A percentile compares a stretch with the other conserved stretches of the same genome.
These are phyloP conservation scores for Begonia peltatifolia DNA, from an alignment of 306 rosid genomes.

Conservation along the genomic window DNA sequence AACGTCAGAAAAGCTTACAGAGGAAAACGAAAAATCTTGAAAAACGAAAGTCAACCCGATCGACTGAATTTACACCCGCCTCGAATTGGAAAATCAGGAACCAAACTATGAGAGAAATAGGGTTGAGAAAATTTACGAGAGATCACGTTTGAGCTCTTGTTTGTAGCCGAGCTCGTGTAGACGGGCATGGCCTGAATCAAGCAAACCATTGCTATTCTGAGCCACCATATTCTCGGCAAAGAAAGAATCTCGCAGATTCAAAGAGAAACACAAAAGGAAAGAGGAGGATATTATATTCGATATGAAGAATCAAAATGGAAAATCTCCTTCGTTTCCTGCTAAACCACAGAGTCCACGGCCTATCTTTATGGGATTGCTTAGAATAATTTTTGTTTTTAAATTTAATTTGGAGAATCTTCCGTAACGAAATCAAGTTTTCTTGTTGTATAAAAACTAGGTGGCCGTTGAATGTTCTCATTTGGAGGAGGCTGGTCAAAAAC, in stretches of 20 bases:
- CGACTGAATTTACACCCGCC: conserved; percentile 5
- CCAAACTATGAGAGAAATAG: background rate
- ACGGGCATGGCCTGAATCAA: conserved; percentile 80
- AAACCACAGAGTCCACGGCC: background rate
- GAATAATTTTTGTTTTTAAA: too few species aligned
- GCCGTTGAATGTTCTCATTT: too few species aligned
- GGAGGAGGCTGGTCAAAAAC: too few species aligned
- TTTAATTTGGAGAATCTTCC: too few species aligned
- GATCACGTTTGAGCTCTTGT: conserved; percentile 96
- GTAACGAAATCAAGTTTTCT: too few species aligned
- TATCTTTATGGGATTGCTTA: background rate
- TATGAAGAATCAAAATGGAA: background rate
- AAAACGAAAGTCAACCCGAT: background rate
- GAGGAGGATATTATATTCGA: conserved; percentile 3
- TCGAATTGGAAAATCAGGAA: background rate
- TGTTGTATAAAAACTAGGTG: too few species aligned
- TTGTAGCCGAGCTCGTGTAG: conserved; percentile 89
- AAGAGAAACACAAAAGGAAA: background rate
- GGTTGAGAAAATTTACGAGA: conserved; percentile 40
- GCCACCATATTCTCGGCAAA: conserved; percentile 4
- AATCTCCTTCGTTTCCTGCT: background rate
- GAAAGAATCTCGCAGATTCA: background rate
- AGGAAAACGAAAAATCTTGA: background rate
- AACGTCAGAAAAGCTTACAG: background rate
- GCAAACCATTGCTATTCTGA: conserved; percentile 16